Base-by-base conservation (phyloP, 345 rosid genomes). In the Heritiera littoralis region DNA sequence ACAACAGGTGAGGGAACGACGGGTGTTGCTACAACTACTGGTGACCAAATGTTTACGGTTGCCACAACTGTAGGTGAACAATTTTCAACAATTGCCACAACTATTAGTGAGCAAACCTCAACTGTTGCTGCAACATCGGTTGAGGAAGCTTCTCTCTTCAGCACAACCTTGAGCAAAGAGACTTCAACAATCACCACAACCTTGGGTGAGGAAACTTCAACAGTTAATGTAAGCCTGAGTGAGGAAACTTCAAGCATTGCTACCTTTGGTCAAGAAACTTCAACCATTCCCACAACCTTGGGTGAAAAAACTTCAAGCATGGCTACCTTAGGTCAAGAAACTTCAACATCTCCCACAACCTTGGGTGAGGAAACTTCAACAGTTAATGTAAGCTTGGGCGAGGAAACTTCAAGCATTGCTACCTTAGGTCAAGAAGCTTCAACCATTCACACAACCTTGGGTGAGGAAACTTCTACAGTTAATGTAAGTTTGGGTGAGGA, bases 11-110 rank as follows among this genome's bases (percentile, higher is more conserved):
- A 32, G 66, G 74, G 30, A 43, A 78, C 75, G 15, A 48, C 56
- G 45, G 35, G 45, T 58, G 23, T 20, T 43, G 10, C 43, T 13
- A 45, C 75, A 6, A 78, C 30, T 41, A 18, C 11, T 12, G 30
- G 51, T 58, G 75, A 78, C 66, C 35, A 66, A 66, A 52, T 51
- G n/a, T 77, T 35, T 8, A 54, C 38, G 2, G 52, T 77, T 77
- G 4, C 63, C 43, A 51, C 61, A 52, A 77, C 79, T 66, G 18
- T n/a, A 8, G 32, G 35, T 14, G 79, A 65, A 38, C 72, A 65
- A 32, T 28, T 23, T 15, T 23, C 38, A 28, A 70, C 66, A 14
- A 15, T 18, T 55, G 55, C 18, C 15, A 30, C 69, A 61, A 60
- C 78, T 28, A 18, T 30, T 43, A 49, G 58, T 14, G 59, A 60